Evolutionary conservation across 148 eudicot species (phyloP), one percentile per base, ranked within the genome.

Genomic region (Mesembryanthemum crystallinum): DNA sequence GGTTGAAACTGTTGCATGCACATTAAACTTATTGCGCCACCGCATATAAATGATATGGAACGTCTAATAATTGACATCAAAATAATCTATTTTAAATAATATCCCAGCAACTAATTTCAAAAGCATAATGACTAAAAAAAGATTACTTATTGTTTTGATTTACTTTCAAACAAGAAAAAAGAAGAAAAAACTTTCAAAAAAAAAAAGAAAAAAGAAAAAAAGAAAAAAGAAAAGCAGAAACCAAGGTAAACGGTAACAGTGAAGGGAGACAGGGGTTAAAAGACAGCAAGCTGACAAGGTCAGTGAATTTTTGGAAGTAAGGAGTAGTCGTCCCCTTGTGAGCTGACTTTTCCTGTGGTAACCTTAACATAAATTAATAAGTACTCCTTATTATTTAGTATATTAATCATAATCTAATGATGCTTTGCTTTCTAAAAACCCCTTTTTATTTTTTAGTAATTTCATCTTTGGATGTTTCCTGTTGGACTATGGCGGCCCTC

Each of bases 371-470:
- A 5, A 15, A 35, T 35, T 35, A 35, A 35, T 35, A 35, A 35
- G 3, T 35, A 35, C 39, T 35, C 3, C 6, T 35, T 2, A 35
- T 35, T 35, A 35, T 2, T 35, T 63, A 35, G 6, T 42, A 67
- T 76, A 75, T 76, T 88, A 86, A 90, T 92, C 89, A 92, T 92
- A 92, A 83, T 87, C 89, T 85, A 92, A 92, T 92, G 30, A 90
- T 89, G 85, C 84, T 75, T 70, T 81, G 79, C 83, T 85, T 87
- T 86, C 73, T 74, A 77, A 76, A 65, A 64, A 43, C 8, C 37
- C 42, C 55, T 35, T 6, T 37, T 42, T 67, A 61, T 64, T 79
- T 64, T 86, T 90, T 87, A 87, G 64, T 75, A 11, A 81, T 90
- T 66, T 79, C 67, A 75, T 62, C 67, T 88, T 92, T 92, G 97